Evolutionary conservation across 2,329 filamentous ascomycete genomes (phyloP).

Genomic region (Didymella sp.): DNA sequence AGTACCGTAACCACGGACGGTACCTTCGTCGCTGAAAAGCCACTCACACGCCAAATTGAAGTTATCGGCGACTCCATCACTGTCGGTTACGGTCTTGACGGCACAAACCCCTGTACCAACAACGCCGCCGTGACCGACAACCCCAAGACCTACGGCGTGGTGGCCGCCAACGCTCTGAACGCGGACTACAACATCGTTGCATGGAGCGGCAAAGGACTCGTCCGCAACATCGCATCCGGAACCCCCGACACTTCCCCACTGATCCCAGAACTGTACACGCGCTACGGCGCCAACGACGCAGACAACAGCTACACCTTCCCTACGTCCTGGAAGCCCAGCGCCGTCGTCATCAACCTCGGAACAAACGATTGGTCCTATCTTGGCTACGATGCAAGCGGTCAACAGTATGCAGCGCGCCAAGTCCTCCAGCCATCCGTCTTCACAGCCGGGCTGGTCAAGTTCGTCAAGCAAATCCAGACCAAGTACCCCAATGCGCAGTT

Average conservation of each 20-base stretch:
- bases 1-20: slow-evolving; percentile 40
- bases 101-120: slow-evolving; percentile 51
- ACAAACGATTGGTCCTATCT: slow-evolving; percentile 55
- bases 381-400: slow-evolving; percentile 1
- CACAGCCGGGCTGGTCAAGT: slow-evolving; percentile 31
- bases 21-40: slow-evolving; percentile 25
- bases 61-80: slow-evolving; percentile 57
- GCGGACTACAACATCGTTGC: slow-evolving; percentile 56
- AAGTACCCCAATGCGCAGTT: slow-evolving; percentile 49
- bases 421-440: slow-evolving; percentile 19
- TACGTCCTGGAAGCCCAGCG: slow-evolving; percentile 40
- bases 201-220: slow-evolving; percentile 56
- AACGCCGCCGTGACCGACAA: slow-evolving; percentile 51
- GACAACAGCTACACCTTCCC: slow-evolving; percentile 51
- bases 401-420: slow-evolving; percentile 19
- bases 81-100: slow-evolving; percentile 56
- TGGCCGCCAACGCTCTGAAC: slow-evolving; percentile 51
- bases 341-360: slow-evolving; percentile 55
- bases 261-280: slow-evolving; percentile 54
- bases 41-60: slow-evolving; percentile 50
- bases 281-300: slow-evolving; percentile 53
- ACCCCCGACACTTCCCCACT: slow-evolving; percentile 42
- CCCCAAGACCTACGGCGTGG: slow-evolving; percentile 53
- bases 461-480: slow-evolving; percentile 44
- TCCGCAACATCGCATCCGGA: slow-evolving; percentile 48